Evolutionary conservation across 441 rosid genomes (phyloP), one percentile per base, ranked within the genome.

Genomic region (Raphanus hybrid): DNA sequence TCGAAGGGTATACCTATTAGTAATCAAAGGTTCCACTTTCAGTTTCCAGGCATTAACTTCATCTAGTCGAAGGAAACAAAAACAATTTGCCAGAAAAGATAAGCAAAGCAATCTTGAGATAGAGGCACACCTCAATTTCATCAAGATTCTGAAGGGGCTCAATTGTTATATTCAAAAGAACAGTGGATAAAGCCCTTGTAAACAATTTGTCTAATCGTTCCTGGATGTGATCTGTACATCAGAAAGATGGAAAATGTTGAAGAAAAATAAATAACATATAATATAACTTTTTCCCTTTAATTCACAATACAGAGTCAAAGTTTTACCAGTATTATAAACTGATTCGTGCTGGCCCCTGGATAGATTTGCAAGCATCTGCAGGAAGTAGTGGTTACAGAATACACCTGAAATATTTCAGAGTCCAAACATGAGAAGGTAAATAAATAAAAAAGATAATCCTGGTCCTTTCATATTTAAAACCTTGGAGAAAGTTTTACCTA

Each of bases 381-480:
- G 85, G 88, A 96, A 96, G 86, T 94, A 80, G 75, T 96, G 98
- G 85, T 96, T 96, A 81, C 99, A 94, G 83, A 83, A 94, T 67
- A 89, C 65, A 83, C 99, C 99, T 95, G 92, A 50, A 78, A 79
- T 29, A 57, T 72, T 67, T 57, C 14, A 50, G 66, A 15, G 66
- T 59, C 64, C 55, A 73, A 7, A 39, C 5, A 27, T 41, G 48
- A 39, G 63, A 61, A 39, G 43, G 16, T 62, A n/a, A 11, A 14
- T 15, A 18, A 18, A 18, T 18, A 18, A 60, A 67, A 27, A 48
- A 37, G 35, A 62, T 15, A 63, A 60, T 35, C 64, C 29, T 18
- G 65, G 35, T 52, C 58, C 9, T 15, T 15, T 52, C 58, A 52
- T 27, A 72, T 29, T 8, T 0, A 71, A 29, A 71, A 50, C 45